Evolutionary conservation across 1,284 basidiomycete species (phyloP).

Genomic region (Anthracocystis panici-leucophaei): DNA sequence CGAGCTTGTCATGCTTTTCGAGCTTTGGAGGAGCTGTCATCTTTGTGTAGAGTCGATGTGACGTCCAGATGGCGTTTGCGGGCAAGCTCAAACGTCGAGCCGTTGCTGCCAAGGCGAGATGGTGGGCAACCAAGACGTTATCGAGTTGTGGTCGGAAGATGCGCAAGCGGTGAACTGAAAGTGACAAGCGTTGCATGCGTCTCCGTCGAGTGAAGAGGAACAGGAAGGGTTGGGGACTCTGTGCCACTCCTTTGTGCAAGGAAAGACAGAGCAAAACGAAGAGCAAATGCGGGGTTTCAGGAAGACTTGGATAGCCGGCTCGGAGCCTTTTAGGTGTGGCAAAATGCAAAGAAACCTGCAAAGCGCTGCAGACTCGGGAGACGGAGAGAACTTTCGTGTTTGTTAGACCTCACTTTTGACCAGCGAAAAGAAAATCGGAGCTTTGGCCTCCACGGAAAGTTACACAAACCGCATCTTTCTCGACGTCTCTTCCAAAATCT

Average conservation of each 20-base stretch:
- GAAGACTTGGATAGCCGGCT: constrained; percentile 12
- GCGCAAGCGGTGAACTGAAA: not conserved
- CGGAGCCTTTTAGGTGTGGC: constrained; percentile 12
- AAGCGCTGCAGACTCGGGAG: not conserved
- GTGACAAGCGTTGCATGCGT: constrained; percentile 16
- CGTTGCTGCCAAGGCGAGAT: not conserved
- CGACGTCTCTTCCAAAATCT: not conserved
- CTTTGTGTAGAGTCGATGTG: not conserved
- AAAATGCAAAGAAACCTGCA: constrained; percentile 3
- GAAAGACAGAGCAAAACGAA: not conserved
- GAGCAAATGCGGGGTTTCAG: constrained; percentile 2
- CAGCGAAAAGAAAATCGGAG: not conserved
- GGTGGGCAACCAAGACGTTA: no score
- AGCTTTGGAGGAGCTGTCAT: constrained; percentile 11
- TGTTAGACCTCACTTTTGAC: not conserved
- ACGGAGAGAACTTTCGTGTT: not conserved
- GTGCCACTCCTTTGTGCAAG: not conserved
- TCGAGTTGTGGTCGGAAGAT: not conserved
- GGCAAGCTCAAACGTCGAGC: not conserved
- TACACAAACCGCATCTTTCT: not conserved
- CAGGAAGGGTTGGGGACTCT: not conserved
- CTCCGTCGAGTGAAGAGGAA: not conserved
- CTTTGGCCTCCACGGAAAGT: not conserved
- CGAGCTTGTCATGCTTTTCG: constrained; percentile 8
- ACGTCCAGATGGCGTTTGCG: not conserved